Base-by-base conservation (phyloP, 306 rosid genomes). In the Cicer bijugum region DNA sequence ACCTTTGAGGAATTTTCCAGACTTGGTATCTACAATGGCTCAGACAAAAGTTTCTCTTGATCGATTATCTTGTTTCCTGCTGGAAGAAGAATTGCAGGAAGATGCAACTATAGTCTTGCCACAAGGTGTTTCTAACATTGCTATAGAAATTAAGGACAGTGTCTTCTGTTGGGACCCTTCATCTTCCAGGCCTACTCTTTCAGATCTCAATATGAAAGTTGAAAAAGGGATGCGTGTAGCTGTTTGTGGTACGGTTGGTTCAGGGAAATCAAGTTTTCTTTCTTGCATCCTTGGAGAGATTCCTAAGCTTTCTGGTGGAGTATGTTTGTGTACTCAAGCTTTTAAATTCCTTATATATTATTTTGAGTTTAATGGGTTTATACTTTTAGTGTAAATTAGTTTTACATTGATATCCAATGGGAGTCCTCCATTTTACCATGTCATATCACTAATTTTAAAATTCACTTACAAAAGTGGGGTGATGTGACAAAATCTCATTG, bases 31-130 rank as follows among this genome's bases (percentile, higher is more conserved):
- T 12, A 95, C 91, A 85, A 95, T 95, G 99, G 99, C 97, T 72
- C 99, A 95, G 89, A 95, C 99, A 74, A 95, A 91, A 80, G 99
- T 95, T 85, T 95, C 99, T 80, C 92, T 95, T 48, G 99, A 95
- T 86, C 89, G 99, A 46, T 78, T 95, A 76, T 91, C 97, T 60
- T 79, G 91, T 73, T 92, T 95, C 86, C 85, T 95, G 78, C 89
- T 79, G 75, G 97, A 95, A 80, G 97, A 95, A 86, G 97, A 95
- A 82, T 86, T 95, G 80, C 97, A 79, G 82, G 93, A 84, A 81
- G 97, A 92, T 64, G 99, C 99, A 68, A 92, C 99, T 70, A 82
- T 85, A 63, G 72, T 75, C 78, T 79, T 95, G 67, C 97, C 99
- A 8, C 85, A 77, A 55, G 99, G 97, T 60, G 62, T 83, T 58